Evolutionary conservation across 2,329 filamentous ascomycete genomes (phyloP), one percentile per base, ranked within the genome.

Genomic region (Ophiostoma fasciatum): DNA sequence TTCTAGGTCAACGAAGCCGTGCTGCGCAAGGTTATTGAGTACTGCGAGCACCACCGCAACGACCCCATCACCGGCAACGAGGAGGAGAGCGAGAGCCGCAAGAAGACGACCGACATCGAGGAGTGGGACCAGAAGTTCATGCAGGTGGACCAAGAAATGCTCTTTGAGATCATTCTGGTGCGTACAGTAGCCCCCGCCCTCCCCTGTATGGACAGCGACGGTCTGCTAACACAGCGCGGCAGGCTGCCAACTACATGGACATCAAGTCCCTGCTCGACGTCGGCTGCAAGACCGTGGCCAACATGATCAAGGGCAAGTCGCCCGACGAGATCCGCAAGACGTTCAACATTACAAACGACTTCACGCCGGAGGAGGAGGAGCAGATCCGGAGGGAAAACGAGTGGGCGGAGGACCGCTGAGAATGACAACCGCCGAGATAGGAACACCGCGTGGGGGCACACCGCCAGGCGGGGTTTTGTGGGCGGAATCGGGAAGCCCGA

Each of bases 41-140:
- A 90, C 90, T 96, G 90, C 65, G 75, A 82, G 46, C 84, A 94
- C 57, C 90, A 98, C 71, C 82, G 82, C 59, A 75, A 77, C 57
- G 90, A 98, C 53, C 84, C 90, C 27, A 68, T 76, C n/a, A 71
- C 76, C 44, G 68, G 78, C 36, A 74, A 76, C 50, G 88, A 96
- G 44, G 90, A 94, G 42, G 85, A 98, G 50, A 80, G 81, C 43
- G 88, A 96, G 51, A 85, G 78, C 34, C 83, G 90, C 49, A 94
- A 94, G 71, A 94, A 94, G 74, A 94, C 87, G 2, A 96, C 90
- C 31, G 90, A 98, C 51, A 98, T 98, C 47, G 90, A 96, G 41
- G 90, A 98, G 62, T 98, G 90, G 90, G 90, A 98, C 51, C 88
- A 96, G 61, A 98, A 98, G 64, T 98, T 96, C 61, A 96, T 98